Evolutionary conservation across 2,329 filamentous ascomycete species (phyloP), one percentile per base, ranked within the genome.

Genomic region (Mollisia scopiformis): DNA sequence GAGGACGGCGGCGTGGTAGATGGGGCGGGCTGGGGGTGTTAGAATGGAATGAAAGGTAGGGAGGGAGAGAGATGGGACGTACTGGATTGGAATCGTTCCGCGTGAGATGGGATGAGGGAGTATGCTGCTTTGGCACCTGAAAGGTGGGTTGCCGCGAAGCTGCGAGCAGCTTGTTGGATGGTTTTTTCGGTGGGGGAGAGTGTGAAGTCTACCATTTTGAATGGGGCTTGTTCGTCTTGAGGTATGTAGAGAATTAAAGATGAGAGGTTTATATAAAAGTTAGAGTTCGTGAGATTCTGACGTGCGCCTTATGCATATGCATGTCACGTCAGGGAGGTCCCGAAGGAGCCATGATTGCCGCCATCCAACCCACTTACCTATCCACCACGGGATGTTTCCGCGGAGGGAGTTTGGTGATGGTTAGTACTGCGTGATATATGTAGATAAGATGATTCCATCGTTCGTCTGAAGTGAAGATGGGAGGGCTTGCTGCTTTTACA

Each of bases 41-140:
- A n/a, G n/a, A n/a, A n/a, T n/a, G n/a, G n/a, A n/a, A n/a, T n/a
- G n/a, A n/a, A n/a, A n/a, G n/a, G n/a, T n/a, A n/a, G n/a, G n/a
- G n/a, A n/a, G n/a, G n/a, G n/a, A n/a, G n/a, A n/a, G n/a, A n/a
- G n/a, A n/a, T n/a, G n/a, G n/a, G n/a, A n/a, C n/a, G n/a, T n/a
- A n/a, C n/a, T 80, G 8, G 80, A 75, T 54, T 77, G 76, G 67
- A 84, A 84, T 23, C 80, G 77, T 31, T 75, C 65, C 4, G 30
- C 25, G 37, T 56, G 59, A 25, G 51, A 57, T 54, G 55, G 41
- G 21, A 54, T 52, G 53, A 54, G 23, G 35, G 33, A 41, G 49
- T 53, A 58, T 33, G 47, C 19, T 11, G 23, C 19, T 23, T 27
- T 33, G 1, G 35, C 33, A 23, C 16, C 37, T 8, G 19, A 2